phyloP scores from a whole-genome alignment of 2,329 filamentous ascomycete genomes.

The Cladosporium colombiae region DNA sequence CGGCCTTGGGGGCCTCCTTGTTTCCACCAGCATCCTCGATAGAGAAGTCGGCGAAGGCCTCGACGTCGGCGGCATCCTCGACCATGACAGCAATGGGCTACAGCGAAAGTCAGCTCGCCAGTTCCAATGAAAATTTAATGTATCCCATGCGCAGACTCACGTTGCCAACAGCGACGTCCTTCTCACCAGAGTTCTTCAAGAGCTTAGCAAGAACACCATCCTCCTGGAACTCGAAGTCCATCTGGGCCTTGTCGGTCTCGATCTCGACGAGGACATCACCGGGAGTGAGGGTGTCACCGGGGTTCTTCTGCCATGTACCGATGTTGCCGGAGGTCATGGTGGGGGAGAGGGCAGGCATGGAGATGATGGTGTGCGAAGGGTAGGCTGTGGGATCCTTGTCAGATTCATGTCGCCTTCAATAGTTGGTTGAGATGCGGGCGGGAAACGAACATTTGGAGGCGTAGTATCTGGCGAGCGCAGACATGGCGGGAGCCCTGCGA shows the following conservation, averaged over 20 bases:
- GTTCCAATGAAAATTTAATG: neutral
- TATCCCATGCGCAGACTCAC: constrained; percentile 59
- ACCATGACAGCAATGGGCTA: constrained; percentile 96
- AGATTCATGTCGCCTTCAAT: constrained; percentile 13
- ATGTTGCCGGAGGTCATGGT: constrained; percentile 98
- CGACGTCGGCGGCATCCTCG: constrained; percentile 84
- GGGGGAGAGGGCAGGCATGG: constrained; percentile 96
- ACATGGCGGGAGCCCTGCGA: constrained; percentile 52
- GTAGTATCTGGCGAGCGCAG: constrained; percentile 66
- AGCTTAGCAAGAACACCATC: constrained; percentile 95
- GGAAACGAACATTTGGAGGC: constrained; percentile 64
- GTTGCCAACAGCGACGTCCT: constrained; percentile 91
- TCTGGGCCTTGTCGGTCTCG: constrained; percentile 99
- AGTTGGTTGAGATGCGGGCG: constrained; percentile 20
- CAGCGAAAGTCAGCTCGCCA: constrained; percentile 24
- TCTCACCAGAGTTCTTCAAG: constrained; percentile 86
- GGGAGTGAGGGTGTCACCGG: constrained; percentile 80
- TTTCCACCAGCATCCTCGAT: constrained; percentile 89
- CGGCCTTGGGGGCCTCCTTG: constrained; percentile 60
- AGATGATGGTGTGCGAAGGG: constrained; percentile 91
- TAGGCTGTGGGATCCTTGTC: constrained; percentile 65
- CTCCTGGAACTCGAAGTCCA: constrained; percentile 99
- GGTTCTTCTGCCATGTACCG: constrained; percentile 96
- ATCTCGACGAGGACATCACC: constrained; percentile 83
- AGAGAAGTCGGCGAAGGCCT: constrained; percentile 85